Evolutionary conservation across 768 basidiomycete genomes (phyloP).

Genomic region (Lentinula guzmanii): DNA sequence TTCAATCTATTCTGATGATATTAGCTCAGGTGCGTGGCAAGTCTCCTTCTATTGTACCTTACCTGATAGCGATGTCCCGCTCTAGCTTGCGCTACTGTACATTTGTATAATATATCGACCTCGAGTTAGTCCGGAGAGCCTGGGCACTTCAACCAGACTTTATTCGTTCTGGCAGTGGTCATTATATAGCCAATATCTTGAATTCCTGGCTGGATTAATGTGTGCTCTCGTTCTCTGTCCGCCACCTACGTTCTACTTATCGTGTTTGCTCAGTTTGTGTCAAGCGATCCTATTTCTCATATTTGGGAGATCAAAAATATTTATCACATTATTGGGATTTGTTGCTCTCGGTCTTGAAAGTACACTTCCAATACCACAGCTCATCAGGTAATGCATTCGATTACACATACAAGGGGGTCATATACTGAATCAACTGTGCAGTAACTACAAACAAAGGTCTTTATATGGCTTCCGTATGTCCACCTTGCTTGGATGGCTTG

Average conservation of each 20-base stretch:
- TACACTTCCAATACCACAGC: constrained; percentile 79
- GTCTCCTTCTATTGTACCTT: constrained; percentile 3
- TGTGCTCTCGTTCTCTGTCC: constrained; percentile 22
- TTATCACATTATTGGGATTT: constrained; percentile 64
- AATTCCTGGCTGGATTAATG: constrained; percentile 79
- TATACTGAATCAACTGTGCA: constrained; percentile 18
- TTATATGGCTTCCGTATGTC: constrained; percentile 82
- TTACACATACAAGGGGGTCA: not conserved
- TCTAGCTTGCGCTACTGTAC: constrained; percentile 69
- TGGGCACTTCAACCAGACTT: constrained; percentile 57
- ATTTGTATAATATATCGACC: constrained; percentile 77
- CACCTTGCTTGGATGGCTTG: constrained; percentile 77
- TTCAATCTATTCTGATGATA: constrained; percentile 85
- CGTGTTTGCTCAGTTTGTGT: constrained; percentile 38
- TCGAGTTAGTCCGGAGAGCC: constrained; percentile 47
- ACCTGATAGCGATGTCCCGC: constrained; percentile 7
- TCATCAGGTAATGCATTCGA: constrained; percentile 53
- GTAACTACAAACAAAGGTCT: constrained; percentile 75
- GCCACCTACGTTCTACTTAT: not conserved
- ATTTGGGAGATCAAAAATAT: constrained; percentile 56
- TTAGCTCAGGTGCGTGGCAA: constrained; percentile 57
- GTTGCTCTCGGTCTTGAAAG: constrained; percentile 79
- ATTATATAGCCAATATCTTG: constrained; percentile 71
- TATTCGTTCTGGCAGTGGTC: constrained; percentile 86
- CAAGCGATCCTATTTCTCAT: constrained; percentile 73